Percentiles rank a stretch among this genome's conserved stretches.
These are phyloP conservation scores for Wickerhamomyces mucosus DNA, from an alignment of 805 yeast genomes.

Conservation along the genomic window DNA sequence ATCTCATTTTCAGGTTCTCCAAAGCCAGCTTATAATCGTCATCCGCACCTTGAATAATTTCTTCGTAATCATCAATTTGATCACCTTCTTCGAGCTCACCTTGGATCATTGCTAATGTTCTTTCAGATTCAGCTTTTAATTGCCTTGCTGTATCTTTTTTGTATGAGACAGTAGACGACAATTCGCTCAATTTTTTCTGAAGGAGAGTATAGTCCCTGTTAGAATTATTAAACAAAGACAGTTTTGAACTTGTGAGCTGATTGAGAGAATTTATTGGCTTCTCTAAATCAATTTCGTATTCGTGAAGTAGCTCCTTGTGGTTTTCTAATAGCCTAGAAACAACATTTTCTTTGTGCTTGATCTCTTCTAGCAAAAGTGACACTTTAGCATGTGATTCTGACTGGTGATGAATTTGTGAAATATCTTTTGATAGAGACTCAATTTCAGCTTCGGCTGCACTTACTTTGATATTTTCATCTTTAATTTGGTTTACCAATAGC, in stretches of 20 bases:
- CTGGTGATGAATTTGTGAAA: conserved; percentile 44
- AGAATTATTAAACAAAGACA: neutral
- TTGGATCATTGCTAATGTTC: conserved; percentile 7
- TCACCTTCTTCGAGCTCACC: conserved; percentile 24
- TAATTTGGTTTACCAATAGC: conserved; percentile 25
- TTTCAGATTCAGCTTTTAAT: conserved; percentile 4
- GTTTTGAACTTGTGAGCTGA: neutral
- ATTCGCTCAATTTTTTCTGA: conserved; percentile 4
- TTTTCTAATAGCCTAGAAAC: conserved; percentile 21
- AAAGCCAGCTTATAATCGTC: conserved; percentile 49
- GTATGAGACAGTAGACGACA: conserved; percentile 12
- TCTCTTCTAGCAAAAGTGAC: conserved; percentile 33
- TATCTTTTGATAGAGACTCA: conserved; percentile 43
- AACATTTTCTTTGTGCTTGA: conserved; percentile 22
- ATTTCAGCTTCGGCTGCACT: conserved; percentile 30
- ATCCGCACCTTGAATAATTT: conserved; percentile 45
- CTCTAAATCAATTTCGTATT: conserved; percentile 9
- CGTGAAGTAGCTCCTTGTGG: conserved; percentile 17
- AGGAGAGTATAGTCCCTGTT: conserved; percentile 2
- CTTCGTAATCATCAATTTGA: conserved; percentile 38
- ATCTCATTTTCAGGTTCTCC: conserved; percentile 58
- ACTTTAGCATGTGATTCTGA: conserved; percentile 50
- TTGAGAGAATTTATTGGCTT: conserved; percentile 8
- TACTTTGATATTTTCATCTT: conserved; percentile 28
- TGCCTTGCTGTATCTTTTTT: conserved; percentile 4